These are phyloP conservation scores for Hericium alpestre DNA, from an alignment of 768 basidiomycete species.

Conservation along the genomic window DNA sequence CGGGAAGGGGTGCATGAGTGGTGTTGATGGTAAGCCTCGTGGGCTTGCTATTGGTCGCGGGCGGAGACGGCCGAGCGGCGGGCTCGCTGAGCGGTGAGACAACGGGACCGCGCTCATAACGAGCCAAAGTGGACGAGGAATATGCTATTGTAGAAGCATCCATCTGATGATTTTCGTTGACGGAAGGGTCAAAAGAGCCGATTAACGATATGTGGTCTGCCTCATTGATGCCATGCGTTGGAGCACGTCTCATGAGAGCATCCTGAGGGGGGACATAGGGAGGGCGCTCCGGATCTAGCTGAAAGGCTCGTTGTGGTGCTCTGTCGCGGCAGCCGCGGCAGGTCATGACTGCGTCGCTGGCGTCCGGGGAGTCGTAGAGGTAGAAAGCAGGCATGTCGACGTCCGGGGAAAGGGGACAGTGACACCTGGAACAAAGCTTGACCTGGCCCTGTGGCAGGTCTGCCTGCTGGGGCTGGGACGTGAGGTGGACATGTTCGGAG, in stretches of 20 bases:
- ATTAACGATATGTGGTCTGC: neutral
- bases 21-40: conserved; percentile 8
- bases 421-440: conserved; percentile 11
- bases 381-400: conserved; percentile 3
- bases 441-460: conserved; percentile 9
- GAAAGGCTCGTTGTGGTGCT: neutral
- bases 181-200: neutral
- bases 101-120: neutral
- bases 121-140: neutral
- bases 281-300: conserved; percentile 1
- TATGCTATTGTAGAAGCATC: neutral
- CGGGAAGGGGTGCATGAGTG: conserved; percentile 19
- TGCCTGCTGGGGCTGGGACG: conserved; percentile 6
- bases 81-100: conserved; percentile 22
- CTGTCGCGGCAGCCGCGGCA: conserved; percentile 11
- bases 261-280: conserved; percentile 1
- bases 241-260: neutral
- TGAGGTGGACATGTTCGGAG: conserved; percentile 3
- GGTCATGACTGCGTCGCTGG: conserved; percentile 8
- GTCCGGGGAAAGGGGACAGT: conserved; percentile 11
- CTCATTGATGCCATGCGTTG: conserved; percentile 4
- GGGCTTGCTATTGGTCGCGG: neutral
- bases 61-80: conserved; percentile 1
- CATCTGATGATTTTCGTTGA: neutral
- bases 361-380: conserved; percentile 7